phyloP scores from a whole-genome alignment of 371 early-diverging fungal species.

The Rhizopus arrhizus region DNA sequence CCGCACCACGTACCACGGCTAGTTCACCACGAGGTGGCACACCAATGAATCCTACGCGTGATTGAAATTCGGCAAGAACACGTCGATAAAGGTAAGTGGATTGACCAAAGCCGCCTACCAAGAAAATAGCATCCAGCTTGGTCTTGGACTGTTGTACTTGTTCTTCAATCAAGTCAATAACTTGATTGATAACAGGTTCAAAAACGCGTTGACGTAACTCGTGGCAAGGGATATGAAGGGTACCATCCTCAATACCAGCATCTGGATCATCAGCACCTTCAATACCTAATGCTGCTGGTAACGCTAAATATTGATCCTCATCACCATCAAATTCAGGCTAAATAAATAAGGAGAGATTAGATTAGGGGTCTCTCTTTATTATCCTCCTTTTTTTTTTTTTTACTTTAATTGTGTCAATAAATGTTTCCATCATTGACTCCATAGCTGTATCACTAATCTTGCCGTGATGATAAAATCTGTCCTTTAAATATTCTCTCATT shows the following conservation, averaged over 20 bases:
- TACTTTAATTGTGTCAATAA: constrained; percentile 37
- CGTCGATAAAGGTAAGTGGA: constrained; percentile 53
- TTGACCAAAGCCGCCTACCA: constrained; percentile 61
- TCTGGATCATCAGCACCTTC: constrained; percentile 48
- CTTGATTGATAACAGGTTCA: constrained; percentile 58
- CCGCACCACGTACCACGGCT: constrained; percentile 47
- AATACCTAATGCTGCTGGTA: constrained; percentile 49
- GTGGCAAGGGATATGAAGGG: constrained; percentile 46
- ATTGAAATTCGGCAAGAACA: constrained; percentile 37
- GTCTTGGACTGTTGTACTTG: constrained; percentile 48
- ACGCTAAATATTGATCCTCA: constrained; percentile 54
- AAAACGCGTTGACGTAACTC: constrained; percentile 53
- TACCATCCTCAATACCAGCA: constrained; percentile 54
- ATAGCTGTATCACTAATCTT: constrained; percentile 40
- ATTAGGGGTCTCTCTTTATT: background rate
- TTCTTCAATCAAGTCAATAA: constrained; percentile 52
- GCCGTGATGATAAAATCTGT: constrained; percentile 35
- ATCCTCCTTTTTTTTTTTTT: background rate
- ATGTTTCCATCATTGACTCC: constrained; percentile 41
- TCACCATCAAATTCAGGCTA: constrained; percentile 57
- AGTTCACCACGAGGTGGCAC: constrained; percentile 49
- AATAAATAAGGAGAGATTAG: background rate
- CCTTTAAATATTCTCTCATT: constrained; percentile 37
- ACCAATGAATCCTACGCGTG: constrained; percentile 42
- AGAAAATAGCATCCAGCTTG: constrained; percentile 46